A percentile compares a stretch with the other conserved stretches of the same genome.
Evolutionary conservation across 1,284 basidiomycete species (phyloP).

Genomic region (Hypsizygus ulmarius): DNA sequence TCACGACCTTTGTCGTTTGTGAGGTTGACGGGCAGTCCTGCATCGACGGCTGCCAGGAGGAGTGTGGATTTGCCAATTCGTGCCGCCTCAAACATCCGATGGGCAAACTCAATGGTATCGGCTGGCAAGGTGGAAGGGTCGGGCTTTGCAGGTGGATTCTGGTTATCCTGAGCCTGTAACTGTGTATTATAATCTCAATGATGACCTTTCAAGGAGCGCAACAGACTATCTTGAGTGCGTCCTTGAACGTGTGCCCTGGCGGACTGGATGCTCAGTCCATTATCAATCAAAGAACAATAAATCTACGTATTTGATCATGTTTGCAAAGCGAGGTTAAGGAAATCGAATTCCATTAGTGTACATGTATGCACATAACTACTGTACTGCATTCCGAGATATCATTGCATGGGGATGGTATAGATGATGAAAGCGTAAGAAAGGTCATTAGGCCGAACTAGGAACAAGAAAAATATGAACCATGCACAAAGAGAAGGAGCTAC

Average conservation of each 20-base stretch:
- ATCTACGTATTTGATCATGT: no score
- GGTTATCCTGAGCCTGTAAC: constrained; percentile 2
- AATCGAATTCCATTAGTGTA: not conserved
- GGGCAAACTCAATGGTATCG: constrained; percentile 66
- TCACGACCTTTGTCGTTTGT: constrained; percentile 69
- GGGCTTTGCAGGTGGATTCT: not conserved
- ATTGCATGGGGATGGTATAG: not conserved
- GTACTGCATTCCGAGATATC: not conserved
- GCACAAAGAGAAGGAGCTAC: not conserved
- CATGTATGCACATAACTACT: not conserved
- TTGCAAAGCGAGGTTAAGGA: no score
- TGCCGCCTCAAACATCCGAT: constrained; percentile 75
- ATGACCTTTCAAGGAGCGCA: not conserved
- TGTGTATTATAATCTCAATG: not conserved
- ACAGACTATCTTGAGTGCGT: constrained; percentile 6
- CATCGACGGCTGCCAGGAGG: constrained; percentile 60
- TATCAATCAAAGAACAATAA: no score
- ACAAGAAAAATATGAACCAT: not conserved
- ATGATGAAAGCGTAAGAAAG: no score
- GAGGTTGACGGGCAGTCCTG: constrained; percentile 75
- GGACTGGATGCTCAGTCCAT: no score
- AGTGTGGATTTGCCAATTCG: constrained; percentile 57
- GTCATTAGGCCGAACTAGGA: not conserved
- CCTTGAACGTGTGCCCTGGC: no score
- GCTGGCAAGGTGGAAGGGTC: constrained; percentile 28